Evolutionary conservation across 768 basidiomycete genomes (phyloP), one percentile per base, ranked within the genome.

Genomic region (Tricholoma sp.): DNA sequence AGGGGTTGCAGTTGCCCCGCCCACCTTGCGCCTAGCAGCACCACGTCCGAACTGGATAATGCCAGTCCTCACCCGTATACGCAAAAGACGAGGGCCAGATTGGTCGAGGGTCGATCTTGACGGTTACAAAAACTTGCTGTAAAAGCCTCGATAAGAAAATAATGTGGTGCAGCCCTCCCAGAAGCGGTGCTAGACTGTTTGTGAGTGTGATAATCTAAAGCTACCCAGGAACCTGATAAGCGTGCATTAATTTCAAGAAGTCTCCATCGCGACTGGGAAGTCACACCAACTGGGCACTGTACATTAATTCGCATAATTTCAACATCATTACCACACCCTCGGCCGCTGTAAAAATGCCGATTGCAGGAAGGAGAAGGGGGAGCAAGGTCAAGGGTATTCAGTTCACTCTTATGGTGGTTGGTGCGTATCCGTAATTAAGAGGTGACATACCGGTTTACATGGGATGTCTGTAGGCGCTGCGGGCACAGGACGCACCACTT

Each of bases 321-420:
- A 55, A 27, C n/a, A n/a, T n/a, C n/a, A n/a, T n/a, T 57, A 63
- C 11, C 50, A 18, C 35, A 57, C 41, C n/a, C 31, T 8, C 19
- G 67, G 34, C 21, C 16, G 16, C 18, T 22, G 49, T 8, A n/a
- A 56, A 63, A 35, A 81, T 81, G 80, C 79, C 79, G 52, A 71
- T 77, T 51, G 72, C 73, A 63, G 70, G 72, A 61, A 77, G 82
- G 65, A 73, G 81, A 69, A 78, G 85, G 63, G 79, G 83, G 61
- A 87, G 83, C 73, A 92, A 92, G 71, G 87, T 89, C 74, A 94
- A 93, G 79, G 92, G 91, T 61, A 86, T 94, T 41, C 88, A 90
- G 72, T 85, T 94, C 74, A 94, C 91, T 60, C 73, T 93, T 57
- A 90, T 90, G 88, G 90, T 93, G 43, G 89, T 91, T 67, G 91